Conservation (phyloP, 1,284 basidiomycete species). For the Heterobasidion occidentale region DNA sequence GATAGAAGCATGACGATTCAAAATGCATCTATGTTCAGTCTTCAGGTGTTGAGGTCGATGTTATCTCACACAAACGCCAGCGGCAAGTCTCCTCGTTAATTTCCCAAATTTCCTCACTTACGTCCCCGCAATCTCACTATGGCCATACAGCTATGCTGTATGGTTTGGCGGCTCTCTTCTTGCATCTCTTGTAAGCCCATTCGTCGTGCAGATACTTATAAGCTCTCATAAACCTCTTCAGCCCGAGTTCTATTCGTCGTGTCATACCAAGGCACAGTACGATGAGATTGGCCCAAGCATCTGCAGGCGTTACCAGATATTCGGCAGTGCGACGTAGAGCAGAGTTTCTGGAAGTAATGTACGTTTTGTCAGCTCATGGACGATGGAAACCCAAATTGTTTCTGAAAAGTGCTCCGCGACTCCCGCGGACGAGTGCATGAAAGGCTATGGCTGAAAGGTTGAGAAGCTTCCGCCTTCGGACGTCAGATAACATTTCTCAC, state of each 20-base stretch:
- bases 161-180: slow-evolving; percentile 98
- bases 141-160: slow-evolving; percentile 70
- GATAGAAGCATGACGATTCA: background rate
- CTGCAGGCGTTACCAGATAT: slow-evolving; percentile 91
- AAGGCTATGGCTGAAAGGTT: too few relatives aligned
- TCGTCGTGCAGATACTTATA: background rate
- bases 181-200: slow-evolving; percentile 72
- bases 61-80: slow-evolving; percentile 98
- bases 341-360: background rate
- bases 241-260: slow-evolving; percentile 97
- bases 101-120: slow-evolving; percentile 1
- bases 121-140: slow-evolving; percentile 6
- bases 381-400: too few relatives aligned
- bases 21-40: slow-evolving; percentile 43
- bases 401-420: too few relatives aligned
- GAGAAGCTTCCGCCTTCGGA: too few relatives aligned
- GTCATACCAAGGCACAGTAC: slow-evolving; percentile 96
- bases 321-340: slow-evolving; percentile 76
- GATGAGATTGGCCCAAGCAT: slow-evolving; percentile 97
- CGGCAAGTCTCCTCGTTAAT: slow-evolving; percentile 38
- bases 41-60: slow-evolving; percentile 92
- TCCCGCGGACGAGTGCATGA: too few relatives aligned
- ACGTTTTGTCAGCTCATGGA: background rate
- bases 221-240: slow-evolving; percentile 23
- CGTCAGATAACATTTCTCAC: background rate